Conservation (phyloP, 2,329 filamentous ascomycete genomes). For the Claviceps sp. region DNA sequence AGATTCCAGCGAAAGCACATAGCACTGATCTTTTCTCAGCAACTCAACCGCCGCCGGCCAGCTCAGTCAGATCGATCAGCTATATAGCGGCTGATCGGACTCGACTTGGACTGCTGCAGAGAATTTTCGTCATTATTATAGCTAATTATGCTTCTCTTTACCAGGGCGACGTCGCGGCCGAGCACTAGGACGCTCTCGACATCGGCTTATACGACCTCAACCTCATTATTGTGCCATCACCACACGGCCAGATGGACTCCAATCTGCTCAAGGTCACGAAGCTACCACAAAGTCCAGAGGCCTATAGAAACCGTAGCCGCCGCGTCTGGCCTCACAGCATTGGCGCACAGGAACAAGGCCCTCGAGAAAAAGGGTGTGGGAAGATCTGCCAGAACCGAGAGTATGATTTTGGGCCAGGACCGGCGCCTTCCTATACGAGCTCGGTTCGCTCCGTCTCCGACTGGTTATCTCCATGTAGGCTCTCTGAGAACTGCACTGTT, state of each 20-base stretch:
- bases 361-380: conserved; percentile 11
- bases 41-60: too few relatives aligned
- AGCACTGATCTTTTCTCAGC: too few relatives aligned
- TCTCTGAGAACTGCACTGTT: conserved; percentile 88
- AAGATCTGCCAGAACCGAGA: conserved; percentile 6
- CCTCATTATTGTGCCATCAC: background rate
- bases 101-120: too few relatives aligned
- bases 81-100: too few relatives aligned
- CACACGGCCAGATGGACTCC: background rate
- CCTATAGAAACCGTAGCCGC: too few relatives aligned
- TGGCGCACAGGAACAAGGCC: conserved; percentile 10
- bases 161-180: background rate
- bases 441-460: conserved; percentile 90
- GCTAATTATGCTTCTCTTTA: background rate
- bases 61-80: too few relatives aligned
- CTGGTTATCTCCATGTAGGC: conserved; percentile 83
- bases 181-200: background rate
- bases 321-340: conserved; percentile 7
- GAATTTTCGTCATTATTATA: too few relatives aligned
- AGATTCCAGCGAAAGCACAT: too few relatives aligned
- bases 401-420: conserved; percentile 25
- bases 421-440: conserved; percentile 42
- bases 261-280: background rate
- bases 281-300: background rate
- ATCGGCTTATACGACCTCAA: background rate